These are phyloP conservation scores for Venturia nashicola DNA, from an alignment of 2,329 filamentous ascomycete species.

Conservation along the genomic window DNA sequence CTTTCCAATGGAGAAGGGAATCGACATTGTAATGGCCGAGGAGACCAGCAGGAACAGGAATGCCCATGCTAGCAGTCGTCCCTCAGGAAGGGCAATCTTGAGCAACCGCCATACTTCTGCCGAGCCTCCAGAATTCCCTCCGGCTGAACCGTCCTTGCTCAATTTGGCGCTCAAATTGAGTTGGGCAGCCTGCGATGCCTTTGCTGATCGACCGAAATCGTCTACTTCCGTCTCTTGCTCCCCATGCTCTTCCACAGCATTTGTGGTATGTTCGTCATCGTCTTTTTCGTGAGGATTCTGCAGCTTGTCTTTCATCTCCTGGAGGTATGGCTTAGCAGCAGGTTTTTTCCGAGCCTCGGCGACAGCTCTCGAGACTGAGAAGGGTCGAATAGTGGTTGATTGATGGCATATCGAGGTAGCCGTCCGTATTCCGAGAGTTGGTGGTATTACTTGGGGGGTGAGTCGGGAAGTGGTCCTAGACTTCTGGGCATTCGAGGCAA, in stretches of 20 bases:
- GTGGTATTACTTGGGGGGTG: background rate
- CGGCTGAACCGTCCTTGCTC: constrained; percentile 59
- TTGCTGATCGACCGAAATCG: constrained; percentile 64
- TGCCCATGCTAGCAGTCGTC: constrained; percentile 64
- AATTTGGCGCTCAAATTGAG: constrained; percentile 81
- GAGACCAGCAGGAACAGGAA: constrained; percentile 80
- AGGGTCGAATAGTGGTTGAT: background rate
- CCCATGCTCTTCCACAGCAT: constrained; percentile 15
- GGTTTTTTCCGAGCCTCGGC: constrained; percentile 1
- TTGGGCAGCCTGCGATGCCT: constrained; percentile 73
- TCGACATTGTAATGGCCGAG: constrained; percentile 86
- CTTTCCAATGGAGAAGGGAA: constrained; percentile 92
- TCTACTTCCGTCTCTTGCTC: constrained; percentile 39
- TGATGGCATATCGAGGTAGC: background rate
- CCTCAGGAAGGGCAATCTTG: constrained; percentile 78
- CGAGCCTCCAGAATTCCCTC: constrained; percentile 45
- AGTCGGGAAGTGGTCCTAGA: background rate
- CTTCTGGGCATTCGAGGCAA: background rate
- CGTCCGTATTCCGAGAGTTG: background rate
- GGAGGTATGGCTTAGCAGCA: constrained; percentile 6
- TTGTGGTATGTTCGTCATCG: background rate
- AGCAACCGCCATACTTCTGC: constrained; percentile 75
- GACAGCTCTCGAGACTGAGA: background rate
- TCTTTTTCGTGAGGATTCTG: constrained; percentile 9
- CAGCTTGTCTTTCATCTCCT: constrained; percentile 4